phyloP scores from a whole-genome alignment of 192 early-diverging fungal species.

The Coemansia sp. region DNA sequence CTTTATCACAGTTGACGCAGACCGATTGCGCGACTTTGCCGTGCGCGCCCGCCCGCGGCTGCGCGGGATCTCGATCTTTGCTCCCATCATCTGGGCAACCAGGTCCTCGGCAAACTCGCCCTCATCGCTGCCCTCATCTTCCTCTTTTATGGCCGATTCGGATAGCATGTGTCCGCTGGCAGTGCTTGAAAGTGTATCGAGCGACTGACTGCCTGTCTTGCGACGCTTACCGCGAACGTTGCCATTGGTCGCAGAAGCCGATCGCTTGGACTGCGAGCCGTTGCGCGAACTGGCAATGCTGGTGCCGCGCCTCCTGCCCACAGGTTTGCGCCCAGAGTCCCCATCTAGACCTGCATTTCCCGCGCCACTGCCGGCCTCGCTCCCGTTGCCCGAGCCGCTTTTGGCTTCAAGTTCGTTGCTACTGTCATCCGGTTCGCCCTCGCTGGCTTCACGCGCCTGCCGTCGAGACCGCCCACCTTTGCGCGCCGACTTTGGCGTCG shows the following conservation, averaged over 20 bases:
- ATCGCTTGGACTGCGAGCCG: background rate
- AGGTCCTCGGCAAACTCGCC: conserved; percentile 23
- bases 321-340: background rate
- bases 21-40: conserved; percentile 31
- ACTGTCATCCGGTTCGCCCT: conserved; percentile 2
- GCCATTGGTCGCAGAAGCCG: background rate
- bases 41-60: conserved; percentile 14
- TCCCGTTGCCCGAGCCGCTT: conserved; percentile 3
- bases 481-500: conserved; percentile 2
- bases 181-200: background rate
- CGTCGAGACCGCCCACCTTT: background rate
- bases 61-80: conserved; percentile 5
- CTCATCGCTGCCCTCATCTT: conserved; percentile 13
- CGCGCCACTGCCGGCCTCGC: background rate
- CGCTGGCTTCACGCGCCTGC: conserved; percentile 3
- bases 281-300: background rate
- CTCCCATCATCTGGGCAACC: conserved; percentile 33
- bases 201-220: background rate
- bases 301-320: background rate
- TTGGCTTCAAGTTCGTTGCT: background rate
- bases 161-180: background rate
- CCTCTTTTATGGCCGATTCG: background rate
- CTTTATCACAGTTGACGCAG: conserved; percentile 27
- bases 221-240: conserved; percentile 17
- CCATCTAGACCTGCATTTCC: background rate